Evolutionary conservation across 805 yeast species (phyloP).

Genomic region (Nakazawaea ishiwadae): DNA sequence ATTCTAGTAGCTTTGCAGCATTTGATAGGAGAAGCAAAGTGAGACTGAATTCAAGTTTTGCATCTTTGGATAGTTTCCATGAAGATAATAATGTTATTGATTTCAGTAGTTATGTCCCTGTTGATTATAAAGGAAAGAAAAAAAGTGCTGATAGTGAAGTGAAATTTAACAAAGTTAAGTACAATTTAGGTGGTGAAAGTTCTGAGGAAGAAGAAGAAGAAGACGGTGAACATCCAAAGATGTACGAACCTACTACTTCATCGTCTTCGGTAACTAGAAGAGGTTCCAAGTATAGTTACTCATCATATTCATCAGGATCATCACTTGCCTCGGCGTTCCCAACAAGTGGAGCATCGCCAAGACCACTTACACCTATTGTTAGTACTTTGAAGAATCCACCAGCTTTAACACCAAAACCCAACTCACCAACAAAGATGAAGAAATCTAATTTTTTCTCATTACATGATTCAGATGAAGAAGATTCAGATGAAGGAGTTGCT

Average conservation of each 20-base stretch:
- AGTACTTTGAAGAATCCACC: neutral
- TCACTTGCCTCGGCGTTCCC: neutral
- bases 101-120: slow-evolving; percentile 32
- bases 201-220: neutral
- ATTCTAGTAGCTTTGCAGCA: neutral
- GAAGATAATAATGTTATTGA: slow-evolving; percentile 18
- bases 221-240: neutral
- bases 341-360: too few species aligned
- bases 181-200: slow-evolving; percentile 8
- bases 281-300: slow-evolving; percentile 1
- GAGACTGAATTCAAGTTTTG: slow-evolving; percentile 71
- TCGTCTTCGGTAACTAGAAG: slow-evolving; percentile 1
- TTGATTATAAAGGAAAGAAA: slow-evolving; percentile 34
- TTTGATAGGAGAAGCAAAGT: slow-evolving; percentile 18
- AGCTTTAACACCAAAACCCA: neutral
- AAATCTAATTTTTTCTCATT: slow-evolving; percentile 6
- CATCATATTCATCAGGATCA: neutral
- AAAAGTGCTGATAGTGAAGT: slow-evolving; percentile 19
- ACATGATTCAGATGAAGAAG: slow-evolving; percentile 13
- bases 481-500: slow-evolving; percentile 10
- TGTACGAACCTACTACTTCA: slow-evolving; percentile 1
- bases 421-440: neutral
- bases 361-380: neutral
- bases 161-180: neutral
- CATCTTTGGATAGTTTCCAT: slow-evolving; percentile 68